phyloP scores from a whole-genome alignment of 2,329 filamentous ascomycete genomes.

The Pezicula radicicola region DNA sequence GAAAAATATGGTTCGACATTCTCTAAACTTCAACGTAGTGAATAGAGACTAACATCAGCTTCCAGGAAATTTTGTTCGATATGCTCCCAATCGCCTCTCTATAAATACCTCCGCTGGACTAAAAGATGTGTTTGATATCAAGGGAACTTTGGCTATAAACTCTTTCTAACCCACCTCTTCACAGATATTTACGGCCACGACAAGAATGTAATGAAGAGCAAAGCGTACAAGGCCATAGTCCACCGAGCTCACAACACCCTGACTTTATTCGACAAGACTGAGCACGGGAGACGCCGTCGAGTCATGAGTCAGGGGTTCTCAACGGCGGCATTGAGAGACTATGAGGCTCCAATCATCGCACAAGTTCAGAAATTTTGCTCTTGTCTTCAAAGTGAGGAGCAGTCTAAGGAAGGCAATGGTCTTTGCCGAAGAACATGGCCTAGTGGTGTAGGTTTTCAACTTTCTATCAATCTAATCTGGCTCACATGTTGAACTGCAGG shows the following conservation, averaged over 20 bases:
- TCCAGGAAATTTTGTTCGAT: constrained; percentile 12
- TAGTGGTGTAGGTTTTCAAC: no score
- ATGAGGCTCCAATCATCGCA: no score
- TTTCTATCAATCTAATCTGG: no score
- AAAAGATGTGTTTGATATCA: no score
- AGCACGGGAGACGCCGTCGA: constrained; percentile 56
- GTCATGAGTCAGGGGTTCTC: constrained; percentile 20
- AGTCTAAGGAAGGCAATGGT: no score
- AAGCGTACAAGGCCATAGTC: constrained; percentile 59
- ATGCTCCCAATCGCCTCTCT: constrained; percentile 15
- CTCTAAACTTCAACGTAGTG: no score
- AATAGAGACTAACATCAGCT: background rate
- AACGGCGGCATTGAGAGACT: constrained; percentile 2
- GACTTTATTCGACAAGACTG: constrained; percentile 63
- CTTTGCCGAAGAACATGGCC: no score
- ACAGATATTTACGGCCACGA: constrained; percentile 62
- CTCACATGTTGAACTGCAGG: background rate
- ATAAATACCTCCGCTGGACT: background rate
- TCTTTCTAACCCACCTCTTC: constrained; percentile 25
- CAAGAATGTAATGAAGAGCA: constrained; percentile 59
- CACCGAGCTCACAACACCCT: constrained; percentile 52
- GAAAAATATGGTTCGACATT: constrained; percentile 26
- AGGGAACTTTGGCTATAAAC: no score
- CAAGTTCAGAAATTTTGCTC: no score
- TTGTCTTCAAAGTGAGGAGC: no score